These are phyloP conservation scores for Gigaspora rosea DNA, from an alignment of 192 early-diverging fungal genomes.

Conservation along the genomic window DNA sequence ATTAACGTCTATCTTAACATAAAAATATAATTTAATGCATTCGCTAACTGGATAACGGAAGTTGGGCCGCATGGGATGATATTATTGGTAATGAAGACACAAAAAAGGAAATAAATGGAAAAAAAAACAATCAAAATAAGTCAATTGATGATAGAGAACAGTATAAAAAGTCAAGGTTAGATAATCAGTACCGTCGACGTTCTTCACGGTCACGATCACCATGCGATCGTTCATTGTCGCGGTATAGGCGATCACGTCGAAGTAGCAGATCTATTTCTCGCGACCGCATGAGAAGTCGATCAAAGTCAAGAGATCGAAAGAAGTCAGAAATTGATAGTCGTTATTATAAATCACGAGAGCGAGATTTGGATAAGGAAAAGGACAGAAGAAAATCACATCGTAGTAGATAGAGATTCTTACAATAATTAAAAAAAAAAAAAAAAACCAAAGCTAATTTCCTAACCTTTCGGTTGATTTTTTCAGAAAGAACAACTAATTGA, in stretches of 20 bases:
- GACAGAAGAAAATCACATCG: constrained; percentile 16
- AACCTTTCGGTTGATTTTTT: neutral
- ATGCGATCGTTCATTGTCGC: constrained; percentile 27
- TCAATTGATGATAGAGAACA: neutral
- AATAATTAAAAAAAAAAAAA: neutral
- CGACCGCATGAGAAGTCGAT: constrained; percentile 28
- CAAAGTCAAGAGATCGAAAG: constrained; percentile 21
- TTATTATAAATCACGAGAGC: constrained; percentile 4
- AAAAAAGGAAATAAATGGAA: neutral
- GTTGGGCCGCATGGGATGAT: constrained; percentile 37
- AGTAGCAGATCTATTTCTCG: constrained; percentile 19
- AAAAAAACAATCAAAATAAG: neutral
- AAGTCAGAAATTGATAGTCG: constrained; percentile 4
- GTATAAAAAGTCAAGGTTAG: too few species aligned
- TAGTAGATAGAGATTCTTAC: constrained; percentile 13
- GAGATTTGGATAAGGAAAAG: neutral
- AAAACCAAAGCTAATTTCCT: neutral
- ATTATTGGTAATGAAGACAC: constrained; percentile 33
- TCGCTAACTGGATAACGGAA: neutral
- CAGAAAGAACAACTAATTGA: too few species aligned
- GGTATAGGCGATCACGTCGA: constrained; percentile 6
- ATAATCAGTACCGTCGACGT: neutral
- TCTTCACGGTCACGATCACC: constrained; percentile 33
- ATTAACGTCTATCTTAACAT: neutral
- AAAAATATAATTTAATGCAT: neutral